These are phyloP conservation scores for Amylocystis lapponica DNA, from an alignment of 768 basidiomycete species.

Conservation along the genomic window DNA sequence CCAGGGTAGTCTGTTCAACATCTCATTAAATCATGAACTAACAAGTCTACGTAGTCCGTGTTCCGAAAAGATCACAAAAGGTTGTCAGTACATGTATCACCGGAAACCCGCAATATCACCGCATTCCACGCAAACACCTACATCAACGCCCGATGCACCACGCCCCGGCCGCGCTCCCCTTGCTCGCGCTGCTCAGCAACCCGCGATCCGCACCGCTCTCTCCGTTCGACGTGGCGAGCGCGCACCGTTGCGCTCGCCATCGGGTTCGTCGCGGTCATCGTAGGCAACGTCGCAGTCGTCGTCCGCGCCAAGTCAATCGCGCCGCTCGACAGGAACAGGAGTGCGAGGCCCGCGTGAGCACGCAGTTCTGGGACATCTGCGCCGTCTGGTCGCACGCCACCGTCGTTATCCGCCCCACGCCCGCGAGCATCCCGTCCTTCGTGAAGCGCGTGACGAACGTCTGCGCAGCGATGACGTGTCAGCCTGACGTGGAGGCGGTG, in stretches of 20 bases:
- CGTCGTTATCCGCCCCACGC: constrained; percentile 47
- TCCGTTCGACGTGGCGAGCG: constrained; percentile 64
- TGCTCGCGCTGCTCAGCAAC: no score
- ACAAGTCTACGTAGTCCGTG: no score
- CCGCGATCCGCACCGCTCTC: constrained; percentile 27
- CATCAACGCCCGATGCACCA: neutral
- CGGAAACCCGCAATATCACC: no score
- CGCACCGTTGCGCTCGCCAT: constrained; percentile 49
- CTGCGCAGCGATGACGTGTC: constrained; percentile 22
- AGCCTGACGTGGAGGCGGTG: neutral
- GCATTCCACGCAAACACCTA: no score
- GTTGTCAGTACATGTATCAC: no score
- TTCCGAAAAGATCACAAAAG: no score
- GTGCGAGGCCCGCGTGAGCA: constrained; percentile 65
- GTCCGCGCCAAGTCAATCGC: constrained; percentile 32
- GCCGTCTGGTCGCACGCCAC: constrained; percentile 51
- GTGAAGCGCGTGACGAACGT: constrained; percentile 57
- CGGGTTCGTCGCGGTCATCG: constrained; percentile 51
- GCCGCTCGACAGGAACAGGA: constrained; percentile 58
- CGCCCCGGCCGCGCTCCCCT: no score
- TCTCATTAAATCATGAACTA: no score
- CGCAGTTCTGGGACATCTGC: constrained; percentile 51
- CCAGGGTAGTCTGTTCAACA: no score
- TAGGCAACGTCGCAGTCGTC: constrained; percentile 45
- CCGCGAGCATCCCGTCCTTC: constrained; percentile 63